phyloP scores from a whole-genome alignment of 257 asterid genomes.

The Salvia splendens region DNA sequence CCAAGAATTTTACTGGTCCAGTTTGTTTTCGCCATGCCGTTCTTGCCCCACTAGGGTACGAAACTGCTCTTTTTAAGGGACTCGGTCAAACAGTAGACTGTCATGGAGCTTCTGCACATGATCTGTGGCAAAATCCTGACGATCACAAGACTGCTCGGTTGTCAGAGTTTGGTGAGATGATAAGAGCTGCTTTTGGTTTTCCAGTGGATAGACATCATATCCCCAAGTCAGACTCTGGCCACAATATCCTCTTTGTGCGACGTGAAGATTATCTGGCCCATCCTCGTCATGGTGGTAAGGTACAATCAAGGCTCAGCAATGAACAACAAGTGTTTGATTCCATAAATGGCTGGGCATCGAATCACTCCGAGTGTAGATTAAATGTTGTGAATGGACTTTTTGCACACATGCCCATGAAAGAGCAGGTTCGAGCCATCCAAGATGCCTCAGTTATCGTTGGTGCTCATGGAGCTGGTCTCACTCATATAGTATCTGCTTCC shows the following conservation, averaged over 20 bases:
- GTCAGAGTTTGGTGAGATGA: slow-evolving; percentile 96
- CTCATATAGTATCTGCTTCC: slow-evolving; percentile 80
- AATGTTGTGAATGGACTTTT: slow-evolving; percentile 77
- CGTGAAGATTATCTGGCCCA: slow-evolving; percentile 96
- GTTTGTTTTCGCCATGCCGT: slow-evolving; percentile 90
- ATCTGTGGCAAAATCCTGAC: slow-evolving; percentile 66
- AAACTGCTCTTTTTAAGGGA: slow-evolving; percentile 85
- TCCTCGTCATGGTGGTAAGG: slow-evolving; percentile 91
- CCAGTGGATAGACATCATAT: slow-evolving; percentile 54
- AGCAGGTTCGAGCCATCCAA: slow-evolving; percentile 83
- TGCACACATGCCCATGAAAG: slow-evolving; percentile 97
- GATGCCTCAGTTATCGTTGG: slow-evolving; percentile 85
- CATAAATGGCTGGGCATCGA: slow-evolving; percentile 61
- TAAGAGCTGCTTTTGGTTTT: slow-evolving; percentile 75
- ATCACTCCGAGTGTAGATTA: slow-evolving; percentile 50
- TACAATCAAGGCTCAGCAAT: slow-evolving; percentile 85
- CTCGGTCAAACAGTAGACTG: slow-evolving; percentile 65
- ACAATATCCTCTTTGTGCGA: slow-evolving; percentile 77
- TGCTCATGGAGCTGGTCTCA: slow-evolving; percentile 98
- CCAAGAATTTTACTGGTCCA: slow-evolving; percentile 65
- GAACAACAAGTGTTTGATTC: slow-evolving; percentile 72
- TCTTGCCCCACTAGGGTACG: slow-evolving; percentile 90
- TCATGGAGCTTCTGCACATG: slow-evolving; percentile 69
- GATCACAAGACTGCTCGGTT: slow-evolving; percentile 72
- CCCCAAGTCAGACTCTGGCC: slow-evolving; percentile 45